These are phyloP conservation scores for Candida vartiovaarae DNA, from an alignment of 805 yeast species.

Conservation along the genomic window DNA sequence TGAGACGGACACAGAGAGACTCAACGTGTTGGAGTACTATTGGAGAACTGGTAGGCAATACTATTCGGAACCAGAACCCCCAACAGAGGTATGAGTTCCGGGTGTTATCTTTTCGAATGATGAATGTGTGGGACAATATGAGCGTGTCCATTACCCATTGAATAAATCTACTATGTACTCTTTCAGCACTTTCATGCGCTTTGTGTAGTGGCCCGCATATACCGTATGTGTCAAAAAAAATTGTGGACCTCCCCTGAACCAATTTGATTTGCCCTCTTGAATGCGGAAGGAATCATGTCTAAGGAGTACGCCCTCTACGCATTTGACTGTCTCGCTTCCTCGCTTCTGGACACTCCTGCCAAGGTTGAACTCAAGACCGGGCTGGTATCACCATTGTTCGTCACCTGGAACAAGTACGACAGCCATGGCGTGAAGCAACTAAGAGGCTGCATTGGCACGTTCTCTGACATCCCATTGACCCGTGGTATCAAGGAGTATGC, in stretches of 20 bases:
- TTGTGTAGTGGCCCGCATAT: too few relatives aligned
- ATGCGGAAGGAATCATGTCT: not conserved
- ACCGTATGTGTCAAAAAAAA: too few relatives aligned
- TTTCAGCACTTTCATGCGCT: too few relatives aligned
- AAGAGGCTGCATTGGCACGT: slow-evolving; percentile 95
- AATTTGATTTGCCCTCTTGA: too few relatives aligned
- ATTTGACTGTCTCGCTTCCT: slow-evolving; percentile 13
- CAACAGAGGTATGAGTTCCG: too few relatives aligned
- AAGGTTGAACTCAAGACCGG: not conserved
- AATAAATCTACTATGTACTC: too few relatives aligned
- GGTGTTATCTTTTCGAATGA: too few relatives aligned
- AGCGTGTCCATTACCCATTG: too few relatives aligned
- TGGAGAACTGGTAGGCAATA: slow-evolving; percentile 1
- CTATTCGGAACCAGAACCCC: too few relatives aligned
- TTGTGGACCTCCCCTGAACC: too few relatives aligned
- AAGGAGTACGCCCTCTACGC: slow-evolving; percentile 24
- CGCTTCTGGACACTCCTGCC: not conserved
- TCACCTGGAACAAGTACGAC: slow-evolving; percentile 68
- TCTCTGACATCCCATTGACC: slow-evolving; percentile 25
- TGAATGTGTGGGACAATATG: too few relatives aligned
- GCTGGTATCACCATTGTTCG: slow-evolving; percentile 54
- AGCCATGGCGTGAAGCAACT: slow-evolving; percentile 29
- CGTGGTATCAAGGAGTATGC: slow-evolving; percentile 7
- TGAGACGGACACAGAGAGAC: not conserved
- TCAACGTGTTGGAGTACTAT: not conserved